Conservation (phyloP, 306 rosid species). For the Dalbergia oliveri region DNA sequence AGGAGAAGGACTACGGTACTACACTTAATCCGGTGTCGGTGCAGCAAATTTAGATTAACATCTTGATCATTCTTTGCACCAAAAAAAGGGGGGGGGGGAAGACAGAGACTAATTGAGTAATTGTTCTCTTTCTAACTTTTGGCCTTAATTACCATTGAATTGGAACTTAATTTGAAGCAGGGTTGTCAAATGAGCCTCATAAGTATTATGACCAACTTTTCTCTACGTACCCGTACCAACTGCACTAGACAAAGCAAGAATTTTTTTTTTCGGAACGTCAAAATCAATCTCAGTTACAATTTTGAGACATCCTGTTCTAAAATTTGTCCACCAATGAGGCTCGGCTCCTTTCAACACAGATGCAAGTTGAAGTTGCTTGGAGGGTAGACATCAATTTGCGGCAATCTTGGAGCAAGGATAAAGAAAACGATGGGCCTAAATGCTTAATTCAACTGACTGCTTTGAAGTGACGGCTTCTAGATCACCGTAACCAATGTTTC, state of each 20-base stretch:
- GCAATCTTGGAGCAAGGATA: constrained; percentile 31
- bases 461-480: constrained; percentile 23
- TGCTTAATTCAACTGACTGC: constrained; percentile 27
- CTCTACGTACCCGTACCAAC: neutral
- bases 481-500: constrained; percentile 4
- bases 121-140: constrained; percentile 22
- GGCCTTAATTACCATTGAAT: constrained; percentile 35
- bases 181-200: constrained; percentile 35
- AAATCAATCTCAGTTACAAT: constrained; percentile 24
- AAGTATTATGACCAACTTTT: neutral
- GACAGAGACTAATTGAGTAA: too few relatives aligned
- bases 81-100: neutral
- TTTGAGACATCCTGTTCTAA: constrained; percentile 10
- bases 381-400: constrained; percentile 18
- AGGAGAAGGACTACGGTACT: constrained; percentile 11
- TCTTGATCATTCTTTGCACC: constrained; percentile 7
- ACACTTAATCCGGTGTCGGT: constrained; percentile 51
- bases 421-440: constrained; percentile 46
- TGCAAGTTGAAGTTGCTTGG: constrained; percentile 32
- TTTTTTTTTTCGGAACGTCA: constrained; percentile 25
- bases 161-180: constrained; percentile 9
- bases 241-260: constrained; percentile 16
- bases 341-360: constrained; percentile 18
- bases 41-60: constrained; percentile 24
- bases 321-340: neutral